Evolutionary conservation across 805 yeast species (phyloP), one percentile per base, ranked within the genome.

Genomic region (Metschnikowia colocasiae): DNA sequence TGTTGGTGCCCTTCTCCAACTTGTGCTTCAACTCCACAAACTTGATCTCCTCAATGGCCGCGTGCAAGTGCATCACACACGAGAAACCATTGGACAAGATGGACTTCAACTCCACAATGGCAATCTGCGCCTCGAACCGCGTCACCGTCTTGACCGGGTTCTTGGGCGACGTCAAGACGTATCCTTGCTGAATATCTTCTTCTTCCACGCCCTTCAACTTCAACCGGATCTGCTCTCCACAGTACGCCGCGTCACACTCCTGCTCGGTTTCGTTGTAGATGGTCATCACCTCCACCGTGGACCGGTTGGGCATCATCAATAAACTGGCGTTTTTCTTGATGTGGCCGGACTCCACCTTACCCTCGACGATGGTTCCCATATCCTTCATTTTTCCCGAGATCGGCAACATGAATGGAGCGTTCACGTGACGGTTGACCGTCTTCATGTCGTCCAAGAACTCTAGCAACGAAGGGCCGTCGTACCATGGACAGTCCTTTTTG

Each of bases 11-110:
- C 76, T 87, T 92, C 69, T 94, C 96, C 60, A 94, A 76, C 73
- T 92, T 90, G 74, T 94, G 98, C 64, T 90, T 76, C 67, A 94
- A 78, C 61, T 83, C 82, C 44, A 83, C 76, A 64, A 94, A 81
- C 22, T 78, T 78, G 45, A 94, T 96, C 71, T 94, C 99, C 73
- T 94, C 98, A 58, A 92, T 90, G 47, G 98, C 98, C 43, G 98
- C 89, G 75, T 94, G 99, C 59, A 94, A 85, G 64, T 94, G 99
- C 97, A 94, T 92, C 47, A 94, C 97, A 79, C 98, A 94, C 12
- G 97, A 83, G 76, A 83, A 94, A 48, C 99, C 99, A 43, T 95
- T 83, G 4, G 99, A 87, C 62, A 94, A 76, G 62, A 94, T 94
- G 16, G 96, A 86, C 73, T 87, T 90, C 69, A 94, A 81, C 73